Evolutionary conservation across 139 green algal genomes (phyloP), one percentile per base, ranked within the genome.

Genomic region (Chlamydomonas schloesseri): DNA sequence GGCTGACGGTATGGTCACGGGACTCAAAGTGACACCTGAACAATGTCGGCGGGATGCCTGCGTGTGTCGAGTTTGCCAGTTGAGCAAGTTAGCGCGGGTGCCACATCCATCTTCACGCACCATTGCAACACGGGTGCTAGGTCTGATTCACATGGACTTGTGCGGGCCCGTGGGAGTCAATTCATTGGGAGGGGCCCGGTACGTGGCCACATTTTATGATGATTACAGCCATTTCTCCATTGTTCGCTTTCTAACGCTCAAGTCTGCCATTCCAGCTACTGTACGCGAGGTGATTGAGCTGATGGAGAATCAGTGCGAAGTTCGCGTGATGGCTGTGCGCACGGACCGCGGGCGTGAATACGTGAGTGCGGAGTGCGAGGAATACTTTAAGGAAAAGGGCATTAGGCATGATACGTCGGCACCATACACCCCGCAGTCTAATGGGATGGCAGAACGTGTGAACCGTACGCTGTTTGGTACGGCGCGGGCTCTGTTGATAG

Each of bases 381-480:
- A 0, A 1, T 79, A 62, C 37, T 65, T 78, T 29, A 17, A 2
- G 0, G 28, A 3, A 3, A 72, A 73, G 8, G 88, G 88, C 47
- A 86, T 87, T 24, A 26, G 34, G 10, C 75, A 87, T 37, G 23
- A 87, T 42, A 58, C 36, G 9, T 75, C 36, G 28, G 68, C 42
- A 33, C 47, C 78, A 28, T 88, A 88, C 60, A 87, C 69, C 13
- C 88, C 88, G 0, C 46, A 91, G 58, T 58, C 81, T 36, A 91
- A 91, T 29, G 88, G 88, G 9, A 42, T 34, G 15, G 82, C 82
- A 50, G 88, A 91, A 76, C 75, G 88, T 1, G 11, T 88, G 1
- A 88, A 91, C 82, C 73, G 75, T 10, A 89, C 88, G 0, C 46
- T 91, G 20, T n/a, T 84, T 69, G 67, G 81, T 17, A 42, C 67